Conservation (phyloP, 2,329 filamentous ascomycete species). For the Lachnellula subtilissima region DNA sequence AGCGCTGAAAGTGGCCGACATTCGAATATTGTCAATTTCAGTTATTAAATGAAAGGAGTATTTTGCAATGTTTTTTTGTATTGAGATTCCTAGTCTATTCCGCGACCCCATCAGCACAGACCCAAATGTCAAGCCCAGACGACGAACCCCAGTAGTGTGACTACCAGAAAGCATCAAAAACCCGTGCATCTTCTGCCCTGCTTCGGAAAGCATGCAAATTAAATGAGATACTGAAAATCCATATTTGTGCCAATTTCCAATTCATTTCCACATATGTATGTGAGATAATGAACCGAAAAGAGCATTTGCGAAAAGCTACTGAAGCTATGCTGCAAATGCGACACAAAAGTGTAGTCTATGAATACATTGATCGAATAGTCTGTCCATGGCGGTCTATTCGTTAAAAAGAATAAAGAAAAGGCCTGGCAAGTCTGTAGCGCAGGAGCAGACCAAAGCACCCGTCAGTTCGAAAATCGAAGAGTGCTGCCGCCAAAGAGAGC, state of each 20-base stretch:
- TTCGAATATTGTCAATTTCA: too few species aligned
- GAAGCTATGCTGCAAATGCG: slow-evolving; percentile 12
- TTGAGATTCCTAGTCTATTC: slow-evolving; percentile 16
- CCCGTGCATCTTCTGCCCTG: slow-evolving; percentile 13
- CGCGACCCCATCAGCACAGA: slow-evolving; percentile 4
- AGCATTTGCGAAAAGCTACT: slow-evolving; percentile 13
- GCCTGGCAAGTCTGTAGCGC: slow-evolving; percentile 10
- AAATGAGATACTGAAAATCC: slow-evolving; percentile 14
- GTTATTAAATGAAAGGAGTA: background rate
- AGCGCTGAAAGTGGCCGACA: background rate
- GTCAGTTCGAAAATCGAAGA: slow-evolving; percentile 19
- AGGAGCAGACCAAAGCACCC: slow-evolving; percentile 2
- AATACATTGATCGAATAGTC: slow-evolving; percentile 25
- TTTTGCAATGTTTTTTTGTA: slow-evolving; percentile 29
- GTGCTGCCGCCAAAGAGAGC: slow-evolving; percentile 22
- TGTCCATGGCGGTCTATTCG: slow-evolving; percentile 9
- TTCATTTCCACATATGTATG: slow-evolving; percentile 6
- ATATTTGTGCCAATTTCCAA: slow-evolving; percentile 11
- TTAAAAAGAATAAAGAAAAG: slow-evolving; percentile 17
- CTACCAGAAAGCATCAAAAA: slow-evolving; percentile 7
- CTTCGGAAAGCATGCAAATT: slow-evolving; percentile 9
- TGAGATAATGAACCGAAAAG: slow-evolving; percentile 3
- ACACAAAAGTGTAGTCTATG: slow-evolving; percentile 26
- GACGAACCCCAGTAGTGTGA: slow-evolving; percentile 6
- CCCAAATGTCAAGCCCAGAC: slow-evolving; percentile 1